Base-by-base conservation (phyloP, 306 rosid species). In the Calophaca sinica region DNA sequence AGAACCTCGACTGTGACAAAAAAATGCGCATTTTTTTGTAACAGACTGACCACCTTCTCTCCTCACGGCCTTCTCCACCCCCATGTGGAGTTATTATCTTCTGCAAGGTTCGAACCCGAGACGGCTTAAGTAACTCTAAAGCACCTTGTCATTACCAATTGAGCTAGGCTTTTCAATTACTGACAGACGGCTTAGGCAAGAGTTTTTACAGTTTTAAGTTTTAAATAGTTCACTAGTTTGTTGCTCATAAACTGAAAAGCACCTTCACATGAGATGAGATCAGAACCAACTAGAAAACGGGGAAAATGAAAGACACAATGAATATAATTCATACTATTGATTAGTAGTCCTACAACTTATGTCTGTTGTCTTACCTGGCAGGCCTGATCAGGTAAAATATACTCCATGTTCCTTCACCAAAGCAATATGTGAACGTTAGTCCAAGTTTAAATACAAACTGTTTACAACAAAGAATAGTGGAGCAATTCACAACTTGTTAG, bases 401-500 rank as follows among this genome's bases (percentile, higher is more conserved):
- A 74, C 68, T 68, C 39, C 35, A 9, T 45, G 73, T 72, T 65
- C 41, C 67, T 69, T 65, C 42, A 10, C 50, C 41, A 39, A 73
- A 71, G 15, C 55, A 79, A 70, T 11, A 68, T 26, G 59, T 31
- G 48, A 49, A 26, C 55, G 60, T 74, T 65, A 46, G 42, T 64
- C 72, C 36, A 69, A 36, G 66, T 65, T 82, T 81, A 81, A 81
- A 74, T 13, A 68, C 68, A 74, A 63, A 69, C 39, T 77, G 83
- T 76, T 28, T 42, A 79, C 79, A 82, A 12, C 63, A 83, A 79
- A 86, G 81, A 84, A 81, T 84, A 39, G 71, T 64, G 72, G 70
- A 82, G 71, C 81, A 76, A 61, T 75, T 75, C 63, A 79, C 70
- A 82, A 60, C 39, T 57, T 63, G 76, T 80, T 48, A 53, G 67